Conservation (phyloP, 805 yeast species). For the Starmerella tilneyi region DNA sequence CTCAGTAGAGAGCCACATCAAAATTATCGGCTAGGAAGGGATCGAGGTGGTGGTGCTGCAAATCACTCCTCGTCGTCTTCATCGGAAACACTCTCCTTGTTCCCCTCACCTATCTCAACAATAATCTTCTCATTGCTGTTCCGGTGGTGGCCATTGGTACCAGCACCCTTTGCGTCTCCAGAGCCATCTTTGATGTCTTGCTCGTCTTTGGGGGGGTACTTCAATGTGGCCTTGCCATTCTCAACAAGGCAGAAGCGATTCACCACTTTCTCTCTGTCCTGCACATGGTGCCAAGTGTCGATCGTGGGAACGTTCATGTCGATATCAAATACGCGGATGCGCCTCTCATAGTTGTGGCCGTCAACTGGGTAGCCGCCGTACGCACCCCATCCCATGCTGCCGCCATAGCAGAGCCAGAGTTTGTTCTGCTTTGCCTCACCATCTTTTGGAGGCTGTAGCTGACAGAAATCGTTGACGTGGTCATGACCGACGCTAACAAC, state of each 20-base stretch:
- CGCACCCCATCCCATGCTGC: constrained; percentile 90
- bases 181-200: too few species aligned
- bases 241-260: constrained; percentile 46
- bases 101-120: not conserved
- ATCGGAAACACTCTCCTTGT: too few species aligned
- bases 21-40: too few species aligned
- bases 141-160: not conserved
- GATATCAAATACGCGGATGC: constrained; percentile 62
- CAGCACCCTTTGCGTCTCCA: too few species aligned
- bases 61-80: not conserved
- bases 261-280: constrained; percentile 40
- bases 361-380: constrained; percentile 63
- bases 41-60: too few species aligned
- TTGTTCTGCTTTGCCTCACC: constrained; percentile 26
- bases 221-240: constrained; percentile 32
- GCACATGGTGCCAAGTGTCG: constrained; percentile 63
- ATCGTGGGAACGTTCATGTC: constrained; percentile 43
- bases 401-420: constrained; percentile 88
- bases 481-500: constrained; percentile 86
- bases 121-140: constrained; percentile 1
- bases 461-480: constrained; percentile 87
- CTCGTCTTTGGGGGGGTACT: not conserved
- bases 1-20: too few species aligned
- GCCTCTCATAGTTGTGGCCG: constrained; percentile 64
- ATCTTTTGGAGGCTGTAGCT: constrained; percentile 35